phyloP scores from a whole-genome alignment of 768 basidiomycete genomes.

The Pholiota molesta region DNA sequence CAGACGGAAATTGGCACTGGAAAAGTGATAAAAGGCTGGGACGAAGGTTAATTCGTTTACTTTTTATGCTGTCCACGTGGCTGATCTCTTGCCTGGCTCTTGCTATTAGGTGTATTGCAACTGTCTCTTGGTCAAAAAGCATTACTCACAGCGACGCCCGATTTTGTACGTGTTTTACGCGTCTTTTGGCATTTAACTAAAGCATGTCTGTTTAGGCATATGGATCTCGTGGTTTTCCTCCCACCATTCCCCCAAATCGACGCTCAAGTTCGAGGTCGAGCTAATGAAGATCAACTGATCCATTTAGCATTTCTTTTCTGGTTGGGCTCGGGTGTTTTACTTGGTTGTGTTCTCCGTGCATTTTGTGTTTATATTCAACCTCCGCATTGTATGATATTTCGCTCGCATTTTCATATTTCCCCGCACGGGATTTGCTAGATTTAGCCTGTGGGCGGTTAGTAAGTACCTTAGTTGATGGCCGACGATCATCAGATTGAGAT shows the following conservation, averaged over 20 bases:
- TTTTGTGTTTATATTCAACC: conserved; percentile 4
- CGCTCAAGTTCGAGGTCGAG: conserved; percentile 83
- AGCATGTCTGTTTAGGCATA: conserved; percentile 54
- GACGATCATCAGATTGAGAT: conserved; percentile 10
- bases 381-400: conserved; percentile 4
- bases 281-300: conserved; percentile 64
- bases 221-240: conserved; percentile 74
- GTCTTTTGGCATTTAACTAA: conserved; percentile 6
- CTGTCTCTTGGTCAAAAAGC: conserved; percentile 81
- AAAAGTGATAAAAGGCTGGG: conserved; percentile 90
- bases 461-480: neutral
- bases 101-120: conserved; percentile 65
- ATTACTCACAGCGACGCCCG: conserved; percentile 63
- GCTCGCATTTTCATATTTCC: neutral
- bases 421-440: conserved; percentile 3
- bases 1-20: conserved; percentile 74
- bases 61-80: conserved; percentile 1
- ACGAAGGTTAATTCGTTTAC: conserved; percentile 64
- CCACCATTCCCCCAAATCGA: conserved; percentile 79
- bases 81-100: conserved; percentile 27
- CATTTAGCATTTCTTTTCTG: neutral
- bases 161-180: conserved; percentile 60
- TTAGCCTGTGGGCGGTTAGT: neutral
- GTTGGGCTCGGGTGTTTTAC: neutral
- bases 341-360: neutral